Evolutionary conservation across 2,329 filamentous ascomycete genomes (phyloP), one percentile per base, ranked within the genome.

Genomic region (Aspergillus neoniger): DNA sequence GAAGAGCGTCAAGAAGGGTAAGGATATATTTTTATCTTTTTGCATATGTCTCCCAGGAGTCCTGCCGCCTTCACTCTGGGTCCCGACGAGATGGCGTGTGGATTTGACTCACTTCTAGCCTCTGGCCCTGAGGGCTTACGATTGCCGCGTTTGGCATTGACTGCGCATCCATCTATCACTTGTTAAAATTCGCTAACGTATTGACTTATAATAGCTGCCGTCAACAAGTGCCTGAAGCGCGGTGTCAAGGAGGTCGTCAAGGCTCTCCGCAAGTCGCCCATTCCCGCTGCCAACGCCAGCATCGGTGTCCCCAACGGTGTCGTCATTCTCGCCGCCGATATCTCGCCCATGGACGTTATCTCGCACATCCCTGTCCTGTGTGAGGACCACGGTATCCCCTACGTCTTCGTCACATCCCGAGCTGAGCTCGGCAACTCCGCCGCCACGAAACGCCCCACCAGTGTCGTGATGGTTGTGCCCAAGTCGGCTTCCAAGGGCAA

Each of bases 181-280:
- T 9, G 12, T 19, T 25, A 39, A 47, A 14, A 41, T 55, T 32
- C 51, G 53, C 70, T 75, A 62, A 72, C 56, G 23, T 30, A n/a
- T 32, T 59, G 1, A 21, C 32, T 38, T 21, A 28, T 21, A 60
- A 54, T 78, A 98, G 95, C 94, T 69, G 93, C 95, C 71, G 96
- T 96, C 81, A 88, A 92, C 81, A 96, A 96, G 82, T 91, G 91
- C 61, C 90, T 99, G 74, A 96, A 96, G 83, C 93, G 95, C 74
- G 95, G 95, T 75, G 95, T 99, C 68, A 99, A 99, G 81, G 95
- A 99, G 82, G 94, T 96, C 74, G 93, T 98, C 82, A 99, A 99
- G 83, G 90, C 93, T 36, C 91, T 99, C 70, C 92, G 95, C 82
- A 98, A 98, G 83, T 94, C 92, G 14, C 85, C 91, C 60, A 79